Base-by-base conservation (phyloP, 73 alveolate genomes). In the Uronychia binucleata region DNA sequence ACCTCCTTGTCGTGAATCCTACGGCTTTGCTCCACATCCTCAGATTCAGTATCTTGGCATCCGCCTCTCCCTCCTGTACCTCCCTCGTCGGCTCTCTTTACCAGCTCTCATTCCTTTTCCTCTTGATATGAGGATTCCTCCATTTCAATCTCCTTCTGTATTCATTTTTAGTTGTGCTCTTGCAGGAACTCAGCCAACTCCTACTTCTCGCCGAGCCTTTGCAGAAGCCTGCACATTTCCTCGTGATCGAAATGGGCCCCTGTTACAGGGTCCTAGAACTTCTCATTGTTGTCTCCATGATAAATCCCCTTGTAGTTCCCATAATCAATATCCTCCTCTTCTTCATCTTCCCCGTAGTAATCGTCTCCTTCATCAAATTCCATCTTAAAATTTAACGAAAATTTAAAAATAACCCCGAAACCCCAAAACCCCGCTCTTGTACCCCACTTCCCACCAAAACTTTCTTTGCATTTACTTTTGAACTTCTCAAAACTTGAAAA, bases 251-350 rank as follows among this genome's bases (percentile, higher is more conserved):
- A 88, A 74, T 88, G 94, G 30, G 88, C 87, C 1, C 94, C 94
- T n/a, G 94, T 88, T 0, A 33, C 88, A 28, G 94, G 94, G 75
- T 75, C 77, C 34, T 82, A 76, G 30, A 28, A 88, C 85, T 88
- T 88, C 31, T 82, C 60, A 30, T 82, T 82, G n/a, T 88, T 88
- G 58, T 88, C 94, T 14, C 77, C 87, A 78, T 83, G 83, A 34
- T 88, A 88, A 14, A 88, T 88, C n/a, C 94, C 94, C 34, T 88
- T 88, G 85, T 81, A 88, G 59, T 88, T 88, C 25, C 79, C n/a
- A 77, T 25, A 84, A 33, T 88, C 94, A 19, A 88, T 76, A 28
- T 88, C 87, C 19, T 88, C 94, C 0, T 34, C 87, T 76, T 82
- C 94, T 0, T 81, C 34, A 0, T 29, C 60, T 46, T 46, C 67